Evolutionary conservation across 148 eudicot genomes (phyloP).

Genomic region (Euryodendron excelsum): DNA sequence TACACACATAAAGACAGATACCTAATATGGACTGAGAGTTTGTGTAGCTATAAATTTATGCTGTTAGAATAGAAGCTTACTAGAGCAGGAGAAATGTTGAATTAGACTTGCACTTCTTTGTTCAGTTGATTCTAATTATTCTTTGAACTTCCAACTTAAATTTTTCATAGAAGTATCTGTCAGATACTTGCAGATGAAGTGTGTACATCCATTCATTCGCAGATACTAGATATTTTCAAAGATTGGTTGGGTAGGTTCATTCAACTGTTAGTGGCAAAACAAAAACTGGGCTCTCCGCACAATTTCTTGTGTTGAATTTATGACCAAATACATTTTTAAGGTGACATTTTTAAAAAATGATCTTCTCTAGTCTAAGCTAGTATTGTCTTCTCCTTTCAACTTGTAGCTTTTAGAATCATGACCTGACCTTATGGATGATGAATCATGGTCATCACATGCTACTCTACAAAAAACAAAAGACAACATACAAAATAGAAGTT

Average conservation of each 20-base stretch:
- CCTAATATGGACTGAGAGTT: background rate
- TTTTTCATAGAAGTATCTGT: background rate
- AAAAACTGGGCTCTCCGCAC: background rate
- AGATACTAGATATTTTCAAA: background rate
- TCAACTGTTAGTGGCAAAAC: background rate
- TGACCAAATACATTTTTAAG: background rate
- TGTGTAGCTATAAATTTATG: background rate
- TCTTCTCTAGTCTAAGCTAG: background rate
- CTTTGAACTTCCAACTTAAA: background rate
- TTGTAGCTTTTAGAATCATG: background rate
- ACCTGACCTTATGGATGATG: background rate
- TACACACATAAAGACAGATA: background rate
- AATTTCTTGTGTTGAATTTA: background rate
- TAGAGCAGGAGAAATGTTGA: background rate
- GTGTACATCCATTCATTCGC: background rate
- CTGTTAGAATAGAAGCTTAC: background rate
- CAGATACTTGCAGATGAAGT: background rate
- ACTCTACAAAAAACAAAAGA: background rate
- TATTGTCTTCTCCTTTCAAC: background rate
- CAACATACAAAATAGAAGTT: background rate
- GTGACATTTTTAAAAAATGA: background rate
- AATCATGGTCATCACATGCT: background rate
- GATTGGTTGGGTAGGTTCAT: background rate
- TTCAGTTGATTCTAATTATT: constrained; percentile 2
- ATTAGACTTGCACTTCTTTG: background rate